Evolutionary conservation across 345 rosid species (phyloP), one percentile per base, ranked within the genome.

Genomic region (Ceriops zippeliana): DNA sequence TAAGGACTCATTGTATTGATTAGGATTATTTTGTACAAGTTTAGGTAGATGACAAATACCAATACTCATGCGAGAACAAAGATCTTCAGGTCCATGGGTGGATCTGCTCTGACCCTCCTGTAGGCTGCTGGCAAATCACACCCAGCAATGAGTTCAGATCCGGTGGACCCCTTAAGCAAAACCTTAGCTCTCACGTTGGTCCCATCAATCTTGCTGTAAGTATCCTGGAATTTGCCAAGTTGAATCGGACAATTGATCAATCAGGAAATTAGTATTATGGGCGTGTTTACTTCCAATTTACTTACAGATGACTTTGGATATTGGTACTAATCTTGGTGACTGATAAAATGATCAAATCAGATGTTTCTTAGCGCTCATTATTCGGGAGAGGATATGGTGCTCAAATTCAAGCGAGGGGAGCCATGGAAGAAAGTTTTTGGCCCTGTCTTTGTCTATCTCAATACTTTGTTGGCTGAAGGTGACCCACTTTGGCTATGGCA

Each of bases 41-140:
- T 13, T 83, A 95, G 96, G 98, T 93, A 68, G 98, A 93, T 66
- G 98, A 91, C 76, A 93, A 91, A 68, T 93, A 93, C 73, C 93
- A 91, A 71, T 90, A 93, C 62, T 90, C 96, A 0, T 81, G 90
- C 20, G 90, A 90, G 28, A 86, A 87, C 81, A 84, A 83, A 78
- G 90, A 91, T 67, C 84, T 80, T 30, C 62, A 60, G 46, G 91
- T 90, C 32, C 98, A 93, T 62, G 98, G 98, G 7, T 93, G 98
- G 97, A 83, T 93, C 56, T 84, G 83, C 77, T 79, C 78, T 2
- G 82, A 86, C 31, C 86, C 93, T 7, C 73, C 86, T 0, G 87
- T 86, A 4, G 98, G 98, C 21, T 90, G 91, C 79, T 93, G 97
- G 98, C 87, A 84, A 80, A 88, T 93, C 68, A 93, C 93, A 22